A percentile compares a stretch with the other conserved stretches of the same genome.
Evolutionary conservation across 1,139 yeast genomes (phyloP).

Genomic region (Yamadazyma blattariae): DNA sequence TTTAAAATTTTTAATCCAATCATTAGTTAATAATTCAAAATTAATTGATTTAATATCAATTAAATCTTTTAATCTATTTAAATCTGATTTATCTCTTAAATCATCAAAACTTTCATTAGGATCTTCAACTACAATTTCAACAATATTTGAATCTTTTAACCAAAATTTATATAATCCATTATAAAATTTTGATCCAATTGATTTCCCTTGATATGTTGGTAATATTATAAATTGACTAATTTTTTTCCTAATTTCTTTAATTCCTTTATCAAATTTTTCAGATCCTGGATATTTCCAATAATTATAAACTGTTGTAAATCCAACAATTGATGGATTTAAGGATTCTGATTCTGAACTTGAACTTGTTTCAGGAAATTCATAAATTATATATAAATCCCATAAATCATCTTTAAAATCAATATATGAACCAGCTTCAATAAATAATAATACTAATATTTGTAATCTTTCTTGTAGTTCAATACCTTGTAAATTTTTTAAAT

Average conservation of each 20-base stretch:
- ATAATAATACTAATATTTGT: slow-evolving; percentile 75
- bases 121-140: slow-evolving; percentile 88
- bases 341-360: too few relatives aligned
- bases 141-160: slow-evolving; percentile 49
- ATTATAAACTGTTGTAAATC: slow-evolving; percentile 80
- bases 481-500: slow-evolving; percentile 38
- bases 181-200: slow-evolving; percentile 71
- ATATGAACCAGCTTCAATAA: slow-evolving; percentile 92
- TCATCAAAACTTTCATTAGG: slow-evolving; percentile 94
- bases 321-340: slow-evolving; percentile 51
- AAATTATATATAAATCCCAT: slow-evolving; percentile 65
- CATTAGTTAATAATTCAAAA: slow-evolving; percentile 18
- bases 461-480: slow-evolving; percentile 63
- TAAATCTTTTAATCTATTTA: slow-evolving; percentile 43
- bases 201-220: slow-evolving; percentile 74
- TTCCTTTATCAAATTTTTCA: slow-evolving; percentile 50
- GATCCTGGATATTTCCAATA: slow-evolving; percentile 75
- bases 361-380: slow-evolving; percentile 28
- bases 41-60: slow-evolving; percentile 16
- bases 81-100: slow-evolving; percentile 79
- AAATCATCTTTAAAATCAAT: slow-evolving; percentile 72
- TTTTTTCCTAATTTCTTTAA: slow-evolving; percentile 56
- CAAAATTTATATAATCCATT: slow-evolving; percentile 52
- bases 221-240: slow-evolving; percentile 85
- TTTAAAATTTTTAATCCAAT: slow-evolving; percentile 45